Conservation (phyloP, 2,329 filamentous ascomycete species). For the Coniochaeta sp. region DNA sequence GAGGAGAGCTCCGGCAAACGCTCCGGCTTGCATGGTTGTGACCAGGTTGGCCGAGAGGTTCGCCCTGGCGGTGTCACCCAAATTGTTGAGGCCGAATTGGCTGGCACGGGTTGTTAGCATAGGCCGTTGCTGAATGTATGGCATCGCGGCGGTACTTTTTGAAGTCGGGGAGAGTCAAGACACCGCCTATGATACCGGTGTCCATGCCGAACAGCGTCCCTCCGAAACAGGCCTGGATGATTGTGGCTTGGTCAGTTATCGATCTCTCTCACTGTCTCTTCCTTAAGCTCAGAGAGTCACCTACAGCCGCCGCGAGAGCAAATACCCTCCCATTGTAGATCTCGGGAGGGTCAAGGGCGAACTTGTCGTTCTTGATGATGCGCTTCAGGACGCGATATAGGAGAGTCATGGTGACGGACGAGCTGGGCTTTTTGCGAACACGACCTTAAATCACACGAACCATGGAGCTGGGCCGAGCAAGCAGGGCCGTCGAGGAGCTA, state of each 20-base stretch:
- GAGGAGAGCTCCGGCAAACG: constrained; percentile 14
- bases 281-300: too few relatives aligned
- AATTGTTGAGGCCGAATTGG: constrained; percentile 40
- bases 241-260: not conserved
- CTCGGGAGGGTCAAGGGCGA: constrained; percentile 49
- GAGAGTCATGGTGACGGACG: not conserved
- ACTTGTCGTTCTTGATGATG: not conserved
- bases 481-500: not conserved
- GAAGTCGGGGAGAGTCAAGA: constrained; percentile 16
- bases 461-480: not conserved
- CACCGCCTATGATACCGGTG: constrained; percentile 19
- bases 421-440: not conserved
- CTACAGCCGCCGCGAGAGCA: constrained; percentile 47
- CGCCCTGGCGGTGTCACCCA: constrained; percentile 11
- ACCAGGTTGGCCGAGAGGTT: constrained; percentile 17
- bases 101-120: constrained; percentile 21
- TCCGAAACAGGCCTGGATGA: constrained; percentile 19
- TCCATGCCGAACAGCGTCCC: constrained; percentile 19
- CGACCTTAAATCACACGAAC: not conserved
- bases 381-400: not conserved
- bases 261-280: too few relatives aligned
- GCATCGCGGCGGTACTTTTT: constrained; percentile 3
- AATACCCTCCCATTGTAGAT: constrained; percentile 66
- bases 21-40: constrained; percentile 16
- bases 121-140: not conserved